Conservation (phyloP, 1,284 basidiomycete genomes). For the Erythrobasidium hasegawianum region DNA sequence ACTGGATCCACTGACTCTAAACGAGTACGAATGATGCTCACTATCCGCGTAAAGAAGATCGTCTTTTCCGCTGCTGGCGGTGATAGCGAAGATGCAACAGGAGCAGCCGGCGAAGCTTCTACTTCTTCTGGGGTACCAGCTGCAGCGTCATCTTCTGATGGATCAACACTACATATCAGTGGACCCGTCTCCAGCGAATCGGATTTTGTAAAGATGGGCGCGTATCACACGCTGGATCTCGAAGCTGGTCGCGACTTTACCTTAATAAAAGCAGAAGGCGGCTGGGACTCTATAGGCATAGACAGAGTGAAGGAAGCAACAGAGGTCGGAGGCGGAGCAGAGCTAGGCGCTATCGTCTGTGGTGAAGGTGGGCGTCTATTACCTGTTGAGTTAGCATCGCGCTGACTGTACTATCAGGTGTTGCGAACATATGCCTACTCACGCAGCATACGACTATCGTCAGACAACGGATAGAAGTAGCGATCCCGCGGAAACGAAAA, state of each 20-base stretch:
- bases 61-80: slow-evolving; percentile 45
- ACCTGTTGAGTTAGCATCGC: neutral
- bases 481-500: slow-evolving; percentile 86
- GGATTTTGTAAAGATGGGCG: slow-evolving; percentile 84
- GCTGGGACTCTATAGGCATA: slow-evolving; percentile 85
- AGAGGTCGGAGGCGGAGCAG: slow-evolving; percentile 85
- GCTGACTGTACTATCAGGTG: slow-evolving; percentile 56
- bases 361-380: slow-evolving; percentile 65
- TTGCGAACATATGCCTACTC: slow-evolving; percentile 86
- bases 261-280: slow-evolving; percentile 72
- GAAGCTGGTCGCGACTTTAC: slow-evolving; percentile 88
- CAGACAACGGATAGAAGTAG: slow-evolving; percentile 80
- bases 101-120: slow-evolving; percentile 8
- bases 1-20: slow-evolving; percentile 93
- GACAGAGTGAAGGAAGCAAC: slow-evolving; percentile 81
- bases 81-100: slow-evolving; percentile 8
- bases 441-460: slow-evolving; percentile 97
- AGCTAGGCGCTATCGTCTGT: slow-evolving; percentile 92
- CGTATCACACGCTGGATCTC: slow-evolving; percentile 91
- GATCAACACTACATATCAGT: slow-evolving; percentile 68
- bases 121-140: neutral
- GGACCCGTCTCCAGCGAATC: slow-evolving; percentile 87
- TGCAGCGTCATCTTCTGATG: slow-evolving; percentile 21
- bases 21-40: slow-evolving; percentile 78
- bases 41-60: slow-evolving; percentile 67